Base-by-base conservation (phyloP, 306 rosid genomes). In the Ammopiptanthus mongolicus region DNA sequence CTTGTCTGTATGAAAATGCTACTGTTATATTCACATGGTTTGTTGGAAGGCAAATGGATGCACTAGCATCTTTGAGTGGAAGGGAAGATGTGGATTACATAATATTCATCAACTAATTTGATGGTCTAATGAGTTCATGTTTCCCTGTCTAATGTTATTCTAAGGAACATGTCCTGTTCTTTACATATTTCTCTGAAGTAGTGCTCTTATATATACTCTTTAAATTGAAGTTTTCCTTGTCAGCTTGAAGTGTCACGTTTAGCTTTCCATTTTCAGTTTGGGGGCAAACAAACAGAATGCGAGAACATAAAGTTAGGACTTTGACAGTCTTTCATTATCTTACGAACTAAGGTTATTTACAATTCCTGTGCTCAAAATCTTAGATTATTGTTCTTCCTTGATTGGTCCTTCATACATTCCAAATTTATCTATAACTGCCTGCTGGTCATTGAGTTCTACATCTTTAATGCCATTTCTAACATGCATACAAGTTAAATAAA, bases 81-180 rank as follows among this genome's bases (percentile, higher is more conserved):
- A 36, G 42, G 41, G 53, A 41, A 52, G 60, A 60, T 74, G 23
- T 48, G 22, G 72, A 39, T 11, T 14, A 36, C 39, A 33, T 64
- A 15, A 5, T 61, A 11, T 29, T 39, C 11, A 34, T 69, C 41
- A 57, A 64, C 58, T 53, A 71, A 15, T 47, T 73, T 73, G 21
- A 5, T 17, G 36, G 80, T 73, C 41, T 33, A 80, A 47, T n/a
- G 17, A 63, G 55, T 63, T 75, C 18, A 41, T 63, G 69, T 44
- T 14, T 25, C 36, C 4, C 29, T 23, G 15, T 8, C 67, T 31
- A 51, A 44, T 61, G 51, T 22, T 42, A 31, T 44, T 56, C 21
- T 65, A 31, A 1, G 55, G 23, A 19, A 60, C 42, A 15, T 80
- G 61, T 60, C 44, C 61, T 74, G 67, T 52, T 69, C 23, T 34